Base-by-base conservation (phyloP, 768 basidiomycete species). In the Termitomyces sp. region DNA sequence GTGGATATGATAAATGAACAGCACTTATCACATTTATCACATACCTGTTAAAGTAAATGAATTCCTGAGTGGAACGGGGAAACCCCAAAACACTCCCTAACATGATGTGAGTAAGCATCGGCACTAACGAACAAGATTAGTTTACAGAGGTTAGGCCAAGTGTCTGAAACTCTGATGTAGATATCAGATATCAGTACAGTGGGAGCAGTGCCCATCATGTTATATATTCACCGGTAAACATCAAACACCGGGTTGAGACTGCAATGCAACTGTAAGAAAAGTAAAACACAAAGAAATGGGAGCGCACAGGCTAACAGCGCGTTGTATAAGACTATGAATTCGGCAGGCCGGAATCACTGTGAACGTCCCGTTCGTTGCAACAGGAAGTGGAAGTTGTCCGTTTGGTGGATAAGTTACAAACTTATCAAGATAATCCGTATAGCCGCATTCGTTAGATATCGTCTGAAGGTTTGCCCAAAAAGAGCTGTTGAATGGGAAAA, bases 11-110 rank as follows among this genome's bases (percentile, higher is more conserved):
- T n/a, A 40, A 18, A 35, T 41, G 40, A 18, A n/a, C 33, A 10
- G 36, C 49, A 24, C 43, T 32, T 1, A n/a, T 35, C 22, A 45
- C 71, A 47, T 56, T 32, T 1, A n/a, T 35, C 22, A 45, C 71
- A 47, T 56, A 76, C 76, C 79, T 67, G 54, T 82, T 82, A 69
- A 82, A 82, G 64, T 82, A 82, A 33, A 82, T 70, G 59, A 82
- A 83, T 59, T 82, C 68, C 63, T 82, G 80, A 2, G 79, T 82
- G 7, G 78, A 75, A 14, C 80, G 76, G n/a, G 87, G 86, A 75
- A 85, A 87, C 8, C 87, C 87, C 20, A 88, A 78, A 24, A 88
- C 86, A 56, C 78, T 79, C 79, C 79, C 79, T 79, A 45, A 22
- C 22, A 41, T 36, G 18, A 20, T 14, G n/a, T 36, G n/a, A 36